Conservation (phyloP, 2,329 filamentous ascomycete genomes). For the Graphilbum fragrans region DNA sequence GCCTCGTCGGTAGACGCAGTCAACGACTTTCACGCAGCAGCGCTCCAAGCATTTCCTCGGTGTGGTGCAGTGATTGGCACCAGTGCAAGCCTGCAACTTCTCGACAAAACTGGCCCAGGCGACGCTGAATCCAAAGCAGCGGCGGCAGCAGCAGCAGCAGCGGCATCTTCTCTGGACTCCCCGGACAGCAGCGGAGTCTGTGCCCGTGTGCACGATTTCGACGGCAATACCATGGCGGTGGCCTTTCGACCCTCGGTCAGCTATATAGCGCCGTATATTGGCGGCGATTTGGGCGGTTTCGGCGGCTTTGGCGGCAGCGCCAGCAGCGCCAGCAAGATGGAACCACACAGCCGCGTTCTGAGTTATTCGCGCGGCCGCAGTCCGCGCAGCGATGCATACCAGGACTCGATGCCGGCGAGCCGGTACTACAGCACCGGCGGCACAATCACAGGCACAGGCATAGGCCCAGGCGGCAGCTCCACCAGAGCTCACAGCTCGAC, state of each 20-base stretch:
- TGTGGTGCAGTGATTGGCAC: conserved; percentile 23
- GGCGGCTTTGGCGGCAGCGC: not conserved
- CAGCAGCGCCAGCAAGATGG: too few species aligned
- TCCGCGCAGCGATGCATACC: too few species aligned
- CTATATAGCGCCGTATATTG: conserved; percentile 16
- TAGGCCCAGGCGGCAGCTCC: too few species aligned
- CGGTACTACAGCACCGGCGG: not conserved
- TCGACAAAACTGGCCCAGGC: too few species aligned
- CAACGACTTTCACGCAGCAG: conserved; percentile 58
- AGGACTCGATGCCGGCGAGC: not conserved
- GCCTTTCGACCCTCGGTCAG: conserved; percentile 39
- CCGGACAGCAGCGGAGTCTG: conserved; percentile 16
- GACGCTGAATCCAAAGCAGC: too few species aligned
- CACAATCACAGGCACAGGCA: too few species aligned
- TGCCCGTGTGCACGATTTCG: conserved; percentile 60
- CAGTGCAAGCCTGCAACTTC: not conserved
- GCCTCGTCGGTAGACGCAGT: conserved; percentile 55
- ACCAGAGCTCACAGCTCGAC: conserved; percentile 13
- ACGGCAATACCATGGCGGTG: conserved; percentile 76
- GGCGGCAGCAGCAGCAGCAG: not conserved
- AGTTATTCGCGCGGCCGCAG: not conserved
- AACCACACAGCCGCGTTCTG: conserved; percentile 11
- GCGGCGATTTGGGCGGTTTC: conserved; percentile 29
- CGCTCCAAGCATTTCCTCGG: conserved; percentile 48
- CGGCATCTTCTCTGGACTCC: not conserved